phyloP scores from a whole-genome alignment of 73 alveolate genomes.

The Tetrahymena elliotti region DNA sequence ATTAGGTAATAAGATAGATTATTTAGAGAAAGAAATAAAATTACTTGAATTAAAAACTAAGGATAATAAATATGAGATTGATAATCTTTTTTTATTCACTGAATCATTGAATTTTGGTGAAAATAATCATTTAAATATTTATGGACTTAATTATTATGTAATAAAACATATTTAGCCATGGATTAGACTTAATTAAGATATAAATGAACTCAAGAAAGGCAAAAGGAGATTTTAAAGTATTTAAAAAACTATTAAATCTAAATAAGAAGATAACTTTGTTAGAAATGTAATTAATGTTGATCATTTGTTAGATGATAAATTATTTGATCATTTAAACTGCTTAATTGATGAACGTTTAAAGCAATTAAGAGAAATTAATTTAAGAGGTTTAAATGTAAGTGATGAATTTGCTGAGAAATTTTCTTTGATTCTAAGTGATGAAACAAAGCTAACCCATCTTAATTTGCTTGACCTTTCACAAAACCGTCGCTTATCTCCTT shows the following conservation, averaged over 20 bases:
- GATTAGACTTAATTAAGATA: background rate
- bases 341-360: background rate
- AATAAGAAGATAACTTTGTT: background rate
- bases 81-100: background rate
- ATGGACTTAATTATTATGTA: background rate
- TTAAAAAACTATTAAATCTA: too few species aligned
- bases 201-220: background rate
- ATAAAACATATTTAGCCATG: background rate
- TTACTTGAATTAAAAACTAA: background rate
- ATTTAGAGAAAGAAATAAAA: background rate
- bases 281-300: background rate
- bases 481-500: background rate
- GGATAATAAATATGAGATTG: background rate
- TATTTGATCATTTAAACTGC: background rate
- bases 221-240: background rate
- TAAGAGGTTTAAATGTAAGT: background rate
- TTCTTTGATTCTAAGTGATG: background rate
- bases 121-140: background rate
- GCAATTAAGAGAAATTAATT: background rate
- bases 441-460: background rate
- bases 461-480: background rate
- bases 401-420: background rate
- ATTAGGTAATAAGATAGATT: background rate
- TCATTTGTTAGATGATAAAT: background rate
- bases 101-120: background rate